Conservation (phyloP, 1,284 basidiomycete species). For the Pyrrhoderma lamaoense region DNA sequence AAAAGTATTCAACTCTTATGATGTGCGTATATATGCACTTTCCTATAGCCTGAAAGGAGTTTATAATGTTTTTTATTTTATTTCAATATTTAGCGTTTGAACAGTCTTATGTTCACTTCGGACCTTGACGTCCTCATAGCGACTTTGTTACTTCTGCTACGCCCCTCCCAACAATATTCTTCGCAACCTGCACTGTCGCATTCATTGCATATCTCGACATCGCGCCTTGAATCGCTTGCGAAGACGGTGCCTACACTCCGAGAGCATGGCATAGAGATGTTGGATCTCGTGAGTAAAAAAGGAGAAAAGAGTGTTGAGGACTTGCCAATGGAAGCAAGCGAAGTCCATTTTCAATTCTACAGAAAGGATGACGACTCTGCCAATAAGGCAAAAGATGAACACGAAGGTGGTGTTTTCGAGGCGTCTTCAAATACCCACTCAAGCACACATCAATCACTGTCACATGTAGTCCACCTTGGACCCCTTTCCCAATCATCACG, state of each 20-base stretch:
- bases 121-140: slow-evolving; percentile 87
- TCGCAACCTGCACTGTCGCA: slow-evolving; percentile 72
- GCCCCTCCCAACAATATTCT: slow-evolving; percentile 93
- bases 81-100: slow-evolving; percentile 59
- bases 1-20: slow-evolving; percentile 95
- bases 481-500: slow-evolving; percentile 52
- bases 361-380: slow-evolving; percentile 37
- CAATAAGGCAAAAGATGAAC: slow-evolving; percentile 37
- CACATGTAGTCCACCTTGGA: slow-evolving; percentile 54
- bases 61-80: slow-evolving; percentile 19
- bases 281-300: slow-evolving; percentile 56
- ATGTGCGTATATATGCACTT: slow-evolving; percentile 52
- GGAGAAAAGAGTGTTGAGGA: slow-evolving; percentile 46
- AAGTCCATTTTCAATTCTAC: slow-evolving; percentile 74
- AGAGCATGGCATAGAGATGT: slow-evolving; percentile 63
- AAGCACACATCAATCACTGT: background rate
- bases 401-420: slow-evolving; percentile 31
- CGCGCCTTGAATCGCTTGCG: slow-evolving; percentile 62
- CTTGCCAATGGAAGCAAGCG: slow-evolving; percentile 60
- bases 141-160: slow-evolving; percentile 79
- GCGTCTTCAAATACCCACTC: slow-evolving; percentile 22
- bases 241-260: slow-evolving; percentile 71
- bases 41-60: slow-evolving; percentile 15
- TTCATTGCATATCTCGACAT: slow-evolving; percentile 68
- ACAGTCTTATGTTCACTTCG: slow-evolving; percentile 80